These are phyloP conservation scores for Cutaneotrichosporon sp. DNA, from an alignment of 1,284 basidiomycete species.

Conservation along the genomic window DNA sequence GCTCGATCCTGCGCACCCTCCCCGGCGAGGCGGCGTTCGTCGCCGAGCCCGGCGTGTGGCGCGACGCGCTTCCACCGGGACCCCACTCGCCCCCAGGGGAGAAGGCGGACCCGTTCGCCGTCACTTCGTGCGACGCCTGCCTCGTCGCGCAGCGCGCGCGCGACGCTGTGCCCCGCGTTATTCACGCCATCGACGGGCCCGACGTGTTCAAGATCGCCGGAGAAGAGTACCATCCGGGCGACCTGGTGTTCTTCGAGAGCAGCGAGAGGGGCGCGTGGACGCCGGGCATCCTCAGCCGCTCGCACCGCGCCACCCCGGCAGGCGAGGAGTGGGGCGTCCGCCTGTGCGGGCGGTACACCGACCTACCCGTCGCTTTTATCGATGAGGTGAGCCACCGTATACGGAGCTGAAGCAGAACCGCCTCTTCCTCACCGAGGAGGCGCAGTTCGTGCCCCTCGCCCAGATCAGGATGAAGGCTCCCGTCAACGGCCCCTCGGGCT, in stretches of 20 bases:
- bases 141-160: background rate
- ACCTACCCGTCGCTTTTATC: background rate
- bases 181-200: background rate
- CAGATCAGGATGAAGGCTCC: too few species aligned
- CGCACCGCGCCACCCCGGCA: background rate
- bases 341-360: constrained; percentile 7
- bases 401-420: constrained; percentile 5
- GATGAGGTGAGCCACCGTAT: background rate
- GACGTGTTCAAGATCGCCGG: constrained; percentile 5
- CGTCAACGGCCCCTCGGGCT: background rate
- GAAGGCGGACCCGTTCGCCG: background rate
- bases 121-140: constrained; percentile 13
- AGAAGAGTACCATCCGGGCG: constrained; percentile 21
- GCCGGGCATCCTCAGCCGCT: constrained; percentile 21
- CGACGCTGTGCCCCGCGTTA: background rate
- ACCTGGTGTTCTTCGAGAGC: constrained; percentile 29
- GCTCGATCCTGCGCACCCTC: background rate
- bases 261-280: constrained; percentile 20
- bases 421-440: constrained; percentile 9
- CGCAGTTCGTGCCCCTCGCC: background rate
- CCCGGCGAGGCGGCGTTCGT: background rate
- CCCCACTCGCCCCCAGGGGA: background rate
- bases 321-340: background rate
- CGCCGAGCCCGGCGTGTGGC: background rate
- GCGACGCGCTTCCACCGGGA: background rate